Evolutionary conservation across 345 rosid genomes (phyloP).

Genomic region (Aurinia saxatilis): DNA sequence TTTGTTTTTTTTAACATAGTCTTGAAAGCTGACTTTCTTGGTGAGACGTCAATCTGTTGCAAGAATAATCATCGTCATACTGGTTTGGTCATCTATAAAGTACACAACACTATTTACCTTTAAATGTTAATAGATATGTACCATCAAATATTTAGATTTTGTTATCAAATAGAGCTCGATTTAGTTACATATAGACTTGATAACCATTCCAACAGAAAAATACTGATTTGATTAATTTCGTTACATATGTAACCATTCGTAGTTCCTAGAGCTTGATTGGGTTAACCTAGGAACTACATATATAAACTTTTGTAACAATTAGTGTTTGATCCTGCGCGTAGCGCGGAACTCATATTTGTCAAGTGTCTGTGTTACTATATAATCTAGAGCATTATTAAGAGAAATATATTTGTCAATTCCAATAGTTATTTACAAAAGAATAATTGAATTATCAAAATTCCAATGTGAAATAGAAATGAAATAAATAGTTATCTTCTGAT

Average conservation of each 20-base stretch:
- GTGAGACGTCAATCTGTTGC: constrained; percentile 14
- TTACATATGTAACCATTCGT: too few species aligned
- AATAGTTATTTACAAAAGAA: constrained; percentile 2
- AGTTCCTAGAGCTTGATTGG: too few species aligned
- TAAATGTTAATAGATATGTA: constrained; percentile 4
- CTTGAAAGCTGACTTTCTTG: constrained; percentile 21
- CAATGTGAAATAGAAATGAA: too few species aligned
- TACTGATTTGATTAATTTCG: too few species aligned
- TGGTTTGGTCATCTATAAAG: constrained; percentile 1
- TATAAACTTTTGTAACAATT: too few species aligned
- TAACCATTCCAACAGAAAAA: too few species aligned
- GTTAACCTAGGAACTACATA: too few species aligned
- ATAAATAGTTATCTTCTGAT: too few species aligned
- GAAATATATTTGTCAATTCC: not conserved
- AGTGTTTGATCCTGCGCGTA: too few species aligned
- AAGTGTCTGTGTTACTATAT: not conserved
- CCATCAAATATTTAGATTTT: not conserved
- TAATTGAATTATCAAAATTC: constrained; percentile 6
- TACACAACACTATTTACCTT: constrained; percentile 11
- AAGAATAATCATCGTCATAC: constrained; percentile 22
- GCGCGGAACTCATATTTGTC: too few species aligned
- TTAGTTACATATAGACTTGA: too few species aligned
- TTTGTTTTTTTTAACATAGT: not conserved
- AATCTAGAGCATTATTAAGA: not conserved
- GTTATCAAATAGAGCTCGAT: not conserved